Evolutionary conservation across 352 stramenopile genomes (phyloP).

Genomic region (Hyaloperonospora arabidopsidis): DNA sequence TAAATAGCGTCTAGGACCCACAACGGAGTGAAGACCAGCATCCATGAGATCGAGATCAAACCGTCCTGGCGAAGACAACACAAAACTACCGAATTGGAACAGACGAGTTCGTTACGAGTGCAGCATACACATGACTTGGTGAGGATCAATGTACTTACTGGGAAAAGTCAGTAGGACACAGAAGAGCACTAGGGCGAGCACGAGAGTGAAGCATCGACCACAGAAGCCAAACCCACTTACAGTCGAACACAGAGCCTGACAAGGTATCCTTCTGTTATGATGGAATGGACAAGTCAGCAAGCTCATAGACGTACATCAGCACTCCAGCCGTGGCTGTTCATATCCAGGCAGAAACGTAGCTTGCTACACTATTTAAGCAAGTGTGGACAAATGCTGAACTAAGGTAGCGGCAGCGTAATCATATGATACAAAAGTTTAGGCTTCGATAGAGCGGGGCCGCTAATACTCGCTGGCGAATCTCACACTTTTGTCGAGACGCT

Average conservation of each 20-base stretch:
- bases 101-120: background rate
- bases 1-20: constrained; percentile 27
- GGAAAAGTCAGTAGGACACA: constrained; percentile 18
- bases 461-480: too few relatives aligned
- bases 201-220: constrained; percentile 21
- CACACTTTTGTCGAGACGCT: too few relatives aligned
- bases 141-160: constrained; percentile 7
- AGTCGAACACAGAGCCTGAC: constrained; percentile 10
- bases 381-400: constrained; percentile 6
- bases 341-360: background rate
- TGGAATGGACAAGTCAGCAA: too few relatives aligned
- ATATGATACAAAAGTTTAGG: background rate
- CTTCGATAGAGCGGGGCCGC: too few relatives aligned
- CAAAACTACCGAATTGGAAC: constrained; percentile 14
- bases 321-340: constrained; percentile 19
- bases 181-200: constrained; percentile 22
- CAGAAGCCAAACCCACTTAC: constrained; percentile 24
- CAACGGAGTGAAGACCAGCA: constrained; percentile 15
- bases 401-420: constrained; percentile 3
- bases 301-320: constrained; percentile 8
- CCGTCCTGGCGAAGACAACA: constrained; percentile 23
- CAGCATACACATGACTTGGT: background rate
- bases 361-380: background rate
- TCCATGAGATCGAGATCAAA: constrained; percentile 19
- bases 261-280: too few relatives aligned